Conservation (phyloP, 768 basidiomycete species). For the Pluteus cervinus region DNA sequence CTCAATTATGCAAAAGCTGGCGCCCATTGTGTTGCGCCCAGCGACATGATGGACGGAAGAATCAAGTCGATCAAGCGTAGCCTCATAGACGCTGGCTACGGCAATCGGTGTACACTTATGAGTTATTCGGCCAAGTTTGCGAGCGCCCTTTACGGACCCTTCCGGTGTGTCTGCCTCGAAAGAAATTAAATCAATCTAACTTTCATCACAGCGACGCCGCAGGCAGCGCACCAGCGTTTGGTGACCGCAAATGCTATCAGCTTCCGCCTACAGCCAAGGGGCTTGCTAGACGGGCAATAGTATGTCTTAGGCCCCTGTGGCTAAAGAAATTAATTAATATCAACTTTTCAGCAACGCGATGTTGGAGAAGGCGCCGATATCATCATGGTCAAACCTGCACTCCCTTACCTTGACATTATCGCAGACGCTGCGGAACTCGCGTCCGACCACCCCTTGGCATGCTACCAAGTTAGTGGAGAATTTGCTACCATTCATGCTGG, state of each 20-base stretch:
- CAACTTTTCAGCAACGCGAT: conserved; percentile 67
- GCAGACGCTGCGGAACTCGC: conserved; percentile 79
- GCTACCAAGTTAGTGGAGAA: conserved; percentile 97
- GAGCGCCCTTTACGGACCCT: conserved; percentile 91
- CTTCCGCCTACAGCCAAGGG: conserved; percentile 86
- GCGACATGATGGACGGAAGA: conserved; percentile 99
- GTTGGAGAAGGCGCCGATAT: conserved; percentile 91
- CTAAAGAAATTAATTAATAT: conserved; percentile 3
- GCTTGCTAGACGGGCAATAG: conserved; percentile 88
- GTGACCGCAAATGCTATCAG: conserved; percentile 97
- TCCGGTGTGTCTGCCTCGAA: conserved; percentile 51
- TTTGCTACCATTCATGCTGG: conserved; percentile 97
- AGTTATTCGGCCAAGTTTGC: conserved; percentile 98
- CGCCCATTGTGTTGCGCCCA: conserved; percentile 97
- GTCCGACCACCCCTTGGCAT: conserved; percentile 87
- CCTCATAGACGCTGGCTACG: conserved; percentile 77
- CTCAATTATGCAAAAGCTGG: conserved; percentile 90
- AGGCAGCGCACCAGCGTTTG: conserved; percentile 91
- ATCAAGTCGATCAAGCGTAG: conserved; percentile 83
- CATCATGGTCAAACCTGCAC: conserved; percentile 96
- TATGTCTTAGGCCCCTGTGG: conserved; percentile 32
- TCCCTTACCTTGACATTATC: conserved; percentile 97
- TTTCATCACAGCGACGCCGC: conserved; percentile 82
- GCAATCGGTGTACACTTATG: conserved; percentile 91
- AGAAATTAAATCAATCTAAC: neutral